Conservation (phyloP, 176 grass and related monocot species). For the Carex parvula region DNA sequence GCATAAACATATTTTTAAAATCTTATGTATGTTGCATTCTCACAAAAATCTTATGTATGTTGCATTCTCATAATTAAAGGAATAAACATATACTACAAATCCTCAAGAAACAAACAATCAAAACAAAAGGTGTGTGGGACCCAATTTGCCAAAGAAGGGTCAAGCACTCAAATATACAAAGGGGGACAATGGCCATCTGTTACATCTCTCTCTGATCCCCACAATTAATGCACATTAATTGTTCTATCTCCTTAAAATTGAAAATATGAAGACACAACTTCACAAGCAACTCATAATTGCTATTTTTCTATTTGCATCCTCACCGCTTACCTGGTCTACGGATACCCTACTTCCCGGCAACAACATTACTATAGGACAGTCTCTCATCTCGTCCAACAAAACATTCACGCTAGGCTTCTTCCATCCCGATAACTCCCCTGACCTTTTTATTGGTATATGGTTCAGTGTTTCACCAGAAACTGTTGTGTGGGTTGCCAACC, state of each 20-base stretch:
- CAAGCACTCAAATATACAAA: neutral
- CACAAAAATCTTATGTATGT: neutral
- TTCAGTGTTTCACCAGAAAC: conserved; percentile 2
- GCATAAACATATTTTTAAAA: neutral
- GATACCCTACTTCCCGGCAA: neutral
- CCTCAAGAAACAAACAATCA: neutral
- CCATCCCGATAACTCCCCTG: neutral
- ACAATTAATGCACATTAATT: neutral
- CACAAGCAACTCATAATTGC: neutral
- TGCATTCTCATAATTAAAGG: neutral
- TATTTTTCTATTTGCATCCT: neutral
- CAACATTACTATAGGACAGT: conserved; percentile 22
- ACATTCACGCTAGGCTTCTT: conserved; percentile 50
- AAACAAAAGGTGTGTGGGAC: neutral
- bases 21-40: neutral
- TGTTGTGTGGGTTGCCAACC: conserved; percentile 50
- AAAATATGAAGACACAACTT: neutral
- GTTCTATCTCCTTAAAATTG: neutral
- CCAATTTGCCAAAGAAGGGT: neutral
- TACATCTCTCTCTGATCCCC: neutral
- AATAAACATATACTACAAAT: neutral
- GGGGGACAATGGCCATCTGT: neutral
- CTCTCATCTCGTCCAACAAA: conserved; percentile 23
- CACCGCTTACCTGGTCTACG: neutral
- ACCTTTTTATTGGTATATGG: conserved; percentile 36